Evolutionary conservation across 805 yeast genomes (phyloP).

Genomic region (Kodamaea nitidulidarum): DNA sequence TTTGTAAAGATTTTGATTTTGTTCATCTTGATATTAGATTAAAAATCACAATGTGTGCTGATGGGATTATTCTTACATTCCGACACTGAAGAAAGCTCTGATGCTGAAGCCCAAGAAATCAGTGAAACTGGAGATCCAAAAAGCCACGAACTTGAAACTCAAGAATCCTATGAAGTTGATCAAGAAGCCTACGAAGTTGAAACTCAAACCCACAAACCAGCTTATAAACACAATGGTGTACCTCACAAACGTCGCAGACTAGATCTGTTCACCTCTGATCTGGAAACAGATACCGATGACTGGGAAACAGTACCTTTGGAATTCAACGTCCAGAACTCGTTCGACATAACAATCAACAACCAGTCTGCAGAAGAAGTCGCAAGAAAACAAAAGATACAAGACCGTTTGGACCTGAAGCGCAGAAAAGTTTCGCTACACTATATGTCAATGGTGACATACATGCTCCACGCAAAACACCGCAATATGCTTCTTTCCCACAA

Average conservation of each 20-base stretch:
- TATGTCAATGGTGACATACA: constrained; percentile 23
- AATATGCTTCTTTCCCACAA: constrained; percentile 19
- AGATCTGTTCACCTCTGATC: not conserved
- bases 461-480: constrained; percentile 18
- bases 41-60: not conserved
- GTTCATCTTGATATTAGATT: no score
- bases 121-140: no score
- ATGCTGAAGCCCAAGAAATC: no score
- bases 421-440: constrained; percentile 13
- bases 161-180: no score
- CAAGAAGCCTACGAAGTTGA: no score
- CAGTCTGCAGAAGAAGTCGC: not conserved
- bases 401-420: constrained; percentile 11
- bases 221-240: no score
- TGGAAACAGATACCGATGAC: constrained; percentile 7
- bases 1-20: no score
- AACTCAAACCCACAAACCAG: no score
- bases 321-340: not conserved
- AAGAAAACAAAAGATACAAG: constrained; percentile 8
- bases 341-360: constrained; percentile 1
- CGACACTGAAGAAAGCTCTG: no score
- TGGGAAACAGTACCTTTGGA: constrained; percentile 11
- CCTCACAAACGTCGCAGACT: not conserved
- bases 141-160: no score
- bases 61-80: not conserved